Percentiles rank a stretch among this genome's conserved stretches.
phyloP scores from a whole-genome alignment of 1,139 yeast species.

The Yamadazyma triangularis region DNA sequence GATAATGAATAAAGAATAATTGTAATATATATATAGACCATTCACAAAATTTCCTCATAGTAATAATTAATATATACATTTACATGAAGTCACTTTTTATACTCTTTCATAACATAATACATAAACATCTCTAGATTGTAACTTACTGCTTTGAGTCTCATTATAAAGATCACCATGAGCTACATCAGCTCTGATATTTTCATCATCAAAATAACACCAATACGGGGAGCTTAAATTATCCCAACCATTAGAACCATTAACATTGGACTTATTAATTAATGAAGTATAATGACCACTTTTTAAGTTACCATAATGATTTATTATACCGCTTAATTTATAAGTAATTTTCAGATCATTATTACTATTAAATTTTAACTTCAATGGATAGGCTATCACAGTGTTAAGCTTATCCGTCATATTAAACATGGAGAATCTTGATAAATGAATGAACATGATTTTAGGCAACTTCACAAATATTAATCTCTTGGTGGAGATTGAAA shows the following conservation, averaged over 20 bases:
- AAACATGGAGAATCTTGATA: slow-evolving; percentile 54
- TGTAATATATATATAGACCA: background rate
- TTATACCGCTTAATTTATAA: slow-evolving; percentile 56
- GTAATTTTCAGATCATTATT: slow-evolving; percentile 29
- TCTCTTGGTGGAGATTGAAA: slow-evolving; percentile 42
- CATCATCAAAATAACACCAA: slow-evolving; percentile 79
- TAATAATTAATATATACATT: background rate
- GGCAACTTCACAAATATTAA: slow-evolving; percentile 63
- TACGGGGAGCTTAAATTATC: slow-evolving; percentile 19
- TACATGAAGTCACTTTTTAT: slow-evolving; percentile 1
- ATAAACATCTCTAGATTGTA: slow-evolving; percentile 60
- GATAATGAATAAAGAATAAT: slow-evolving; percentile 3
- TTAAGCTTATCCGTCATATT: slow-evolving; percentile 54
- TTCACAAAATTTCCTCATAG: background rate
- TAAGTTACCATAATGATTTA: slow-evolving; percentile 67
- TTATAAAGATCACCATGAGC: slow-evolving; percentile 41
- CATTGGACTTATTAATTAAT: slow-evolving; percentile 47
- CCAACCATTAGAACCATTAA: background rate
- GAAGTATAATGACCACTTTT: slow-evolving; percentile 76
- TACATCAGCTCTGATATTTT: slow-evolving; percentile 44
- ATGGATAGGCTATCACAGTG: slow-evolving; percentile 51
- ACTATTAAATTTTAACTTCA: slow-evolving; percentile 43
- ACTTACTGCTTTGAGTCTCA: slow-evolving; percentile 22
- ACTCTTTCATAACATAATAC: slow-evolving; percentile 65
- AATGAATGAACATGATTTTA: slow-evolving; percentile 57